A percentile compares a stretch with the other conserved stretches of the same genome.
Conservation (phyloP, 2,329 filamentous ascomycete genomes). For the Xylaria sp. region DNA sequence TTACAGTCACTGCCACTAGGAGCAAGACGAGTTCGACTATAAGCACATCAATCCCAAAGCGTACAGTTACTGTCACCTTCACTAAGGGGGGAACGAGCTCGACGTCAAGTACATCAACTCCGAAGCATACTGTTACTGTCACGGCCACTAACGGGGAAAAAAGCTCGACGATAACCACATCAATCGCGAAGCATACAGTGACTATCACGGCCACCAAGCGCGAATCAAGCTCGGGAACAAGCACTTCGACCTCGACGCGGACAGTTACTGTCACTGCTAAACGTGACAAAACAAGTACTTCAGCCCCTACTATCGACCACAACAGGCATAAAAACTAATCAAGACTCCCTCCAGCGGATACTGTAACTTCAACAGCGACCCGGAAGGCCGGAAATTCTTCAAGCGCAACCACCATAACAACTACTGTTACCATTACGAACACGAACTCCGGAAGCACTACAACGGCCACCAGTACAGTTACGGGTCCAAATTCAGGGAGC, state of each 20-base stretch:
- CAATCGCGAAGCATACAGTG: constrained; percentile 2
- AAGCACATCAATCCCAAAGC: constrained; percentile 1
- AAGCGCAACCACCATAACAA: constrained; percentile 17
- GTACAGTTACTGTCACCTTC: constrained; percentile 13
- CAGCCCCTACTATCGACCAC: background rate
- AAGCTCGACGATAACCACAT: constrained; percentile 5
- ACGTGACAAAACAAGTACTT: constrained; percentile 10
- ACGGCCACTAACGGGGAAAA: background rate
- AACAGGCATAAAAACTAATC: constrained; percentile 18
- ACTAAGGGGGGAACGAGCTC: background rate
- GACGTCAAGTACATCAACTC: background rate
- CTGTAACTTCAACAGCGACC: constrained; percentile 19
- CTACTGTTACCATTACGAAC: constrained; percentile 4
- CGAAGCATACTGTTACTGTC: constrained; percentile 18
- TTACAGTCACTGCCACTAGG: background rate
- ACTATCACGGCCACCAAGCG: constrained; percentile 4
- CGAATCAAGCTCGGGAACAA: background rate
- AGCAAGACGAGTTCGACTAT: background rate
- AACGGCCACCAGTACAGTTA: constrained; percentile 5
- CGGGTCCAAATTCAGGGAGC: background rate
- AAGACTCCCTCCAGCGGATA: constrained; percentile 9
- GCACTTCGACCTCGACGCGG: constrained; percentile 6
- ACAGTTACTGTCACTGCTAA: constrained; percentile 16
- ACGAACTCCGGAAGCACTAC: constrained; percentile 10
- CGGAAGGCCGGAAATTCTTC: constrained; percentile 5